Base-by-base conservation (phyloP, 2,329 filamentous ascomycete genomes). In the Sporothrix dimorphospora region DNA sequence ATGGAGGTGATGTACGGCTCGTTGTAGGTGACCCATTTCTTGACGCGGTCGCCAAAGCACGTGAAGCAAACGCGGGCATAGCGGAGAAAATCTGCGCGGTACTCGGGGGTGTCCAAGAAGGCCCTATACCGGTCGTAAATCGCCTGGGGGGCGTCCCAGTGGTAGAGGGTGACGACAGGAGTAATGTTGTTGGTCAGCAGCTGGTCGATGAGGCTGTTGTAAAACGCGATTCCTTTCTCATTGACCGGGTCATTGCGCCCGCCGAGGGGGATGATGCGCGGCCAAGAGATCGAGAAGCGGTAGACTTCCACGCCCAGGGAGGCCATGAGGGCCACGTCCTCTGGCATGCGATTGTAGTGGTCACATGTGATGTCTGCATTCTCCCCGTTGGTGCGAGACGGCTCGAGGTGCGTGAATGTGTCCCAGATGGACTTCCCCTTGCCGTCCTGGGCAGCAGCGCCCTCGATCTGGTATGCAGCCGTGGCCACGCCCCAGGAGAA, bases 11-110 rank as follows among this genome's bases (percentile, higher is more conserved):
- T 96, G 89, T 92, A 96, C 4, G 93, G 93, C 84, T 97, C 93
- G 80, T 95, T 96, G 83, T 95, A 94, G 30, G 93, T 96, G 80
- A 94, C 92, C 93, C 93, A 97, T 81, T 92, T 86, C 84, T 94
- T 93, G 77, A 94, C 92, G 81, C 90, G 91, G 71, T 89, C 87
- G 63, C 68, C 68, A n/a, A 96, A 85, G 1, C 89, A 88, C 79
- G 90, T 86, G 83, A 94, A 96, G 77, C 93, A 85, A 59, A 94
- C 84, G 73, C 90, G 89, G 12, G 93, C 91, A 79, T 94, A 97
- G 81, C 91, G 83, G 76, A 91, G 90, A 79, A 89, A 97, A 82
- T 97, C 94, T 72, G 90, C 87, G 1, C 92, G 89, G 80, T 95
- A 96, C 82, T 97, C 93, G 51, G 90, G 85, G 79, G 91, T 91